A percentile compares a stretch with the other conserved stretches of the same genome.
phyloP scores from a whole-genome alignment of 2,329 filamentous ascomycete genomes.

The Tolypocladium paradoxum region DNA sequence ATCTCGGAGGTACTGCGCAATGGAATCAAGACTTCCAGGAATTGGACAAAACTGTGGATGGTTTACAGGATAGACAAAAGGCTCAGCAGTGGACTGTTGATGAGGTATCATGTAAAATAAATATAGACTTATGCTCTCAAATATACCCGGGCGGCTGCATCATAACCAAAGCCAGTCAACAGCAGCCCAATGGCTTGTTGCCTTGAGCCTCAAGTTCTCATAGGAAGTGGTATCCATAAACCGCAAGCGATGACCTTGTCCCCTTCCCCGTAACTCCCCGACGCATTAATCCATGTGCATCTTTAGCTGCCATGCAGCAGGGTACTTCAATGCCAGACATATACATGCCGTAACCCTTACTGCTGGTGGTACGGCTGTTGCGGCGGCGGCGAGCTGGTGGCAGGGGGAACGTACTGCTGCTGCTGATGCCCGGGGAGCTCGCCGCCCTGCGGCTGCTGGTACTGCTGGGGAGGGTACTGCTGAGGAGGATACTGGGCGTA shows the following conservation, averaged over 20 bases:
- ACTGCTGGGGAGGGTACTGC: slow-evolving; percentile 9
- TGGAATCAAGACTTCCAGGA: too few relatives aligned
- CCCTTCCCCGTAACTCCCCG: background rate
- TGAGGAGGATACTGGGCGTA: slow-evolving; percentile 6
- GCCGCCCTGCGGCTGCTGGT: slow-evolving; percentile 7
- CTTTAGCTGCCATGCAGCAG: background rate
- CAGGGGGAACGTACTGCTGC: background rate
- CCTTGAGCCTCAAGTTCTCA: background rate
- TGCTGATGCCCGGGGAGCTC: slow-evolving; percentile 1
- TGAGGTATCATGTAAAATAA: background rate
- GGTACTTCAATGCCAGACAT: background rate
- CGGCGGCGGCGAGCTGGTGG: background rate
- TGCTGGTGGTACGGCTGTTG: slow-evolving; percentile 3
- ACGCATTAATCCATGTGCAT: background rate
- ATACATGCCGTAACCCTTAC: background rate
- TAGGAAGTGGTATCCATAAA: background rate
- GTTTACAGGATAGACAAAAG: too few relatives aligned
- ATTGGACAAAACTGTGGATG: too few relatives aligned
- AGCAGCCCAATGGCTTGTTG: background rate
- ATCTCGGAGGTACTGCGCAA: too few relatives aligned
- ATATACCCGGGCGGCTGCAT: too few relatives aligned
- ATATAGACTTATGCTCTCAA: background rate
- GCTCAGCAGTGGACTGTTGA: background rate
- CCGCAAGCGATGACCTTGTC: background rate
- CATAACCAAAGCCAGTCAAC: background rate